These are phyloP conservation scores for Kokia cookei DNA, from an alignment of 441 rosid genomes.

Conservation along the genomic window DNA sequence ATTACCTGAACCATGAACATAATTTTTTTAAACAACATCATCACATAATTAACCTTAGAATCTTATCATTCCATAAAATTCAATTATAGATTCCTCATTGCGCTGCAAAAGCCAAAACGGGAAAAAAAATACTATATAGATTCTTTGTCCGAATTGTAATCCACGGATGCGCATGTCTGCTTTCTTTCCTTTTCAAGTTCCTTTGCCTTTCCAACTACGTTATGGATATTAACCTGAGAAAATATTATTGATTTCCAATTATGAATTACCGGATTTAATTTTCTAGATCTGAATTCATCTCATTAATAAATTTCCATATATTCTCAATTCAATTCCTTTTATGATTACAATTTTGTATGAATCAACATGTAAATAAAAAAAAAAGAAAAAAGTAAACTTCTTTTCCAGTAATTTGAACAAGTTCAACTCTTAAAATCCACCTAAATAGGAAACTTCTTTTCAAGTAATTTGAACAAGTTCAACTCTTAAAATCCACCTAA, in stretches of 20 bases:
- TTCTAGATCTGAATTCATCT: neutral
- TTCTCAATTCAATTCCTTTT: neutral
- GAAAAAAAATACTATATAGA: neutral
- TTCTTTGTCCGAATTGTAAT: neutral
- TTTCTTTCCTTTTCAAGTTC: neutral
- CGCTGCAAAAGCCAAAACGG: neutral
- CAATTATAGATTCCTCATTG: neutral
- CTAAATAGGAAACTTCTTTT: no score
- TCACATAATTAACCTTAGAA: neutral
- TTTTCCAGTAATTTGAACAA: no score
- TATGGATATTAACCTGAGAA: neutral
- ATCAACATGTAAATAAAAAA: no score
- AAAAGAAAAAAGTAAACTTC: no score
- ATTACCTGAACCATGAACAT: no score
- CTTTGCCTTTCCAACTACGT: conserved; percentile 20
- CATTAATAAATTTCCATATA: neutral
- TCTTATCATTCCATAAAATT: neutral
- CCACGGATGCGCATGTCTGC: neutral
- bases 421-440: no score
- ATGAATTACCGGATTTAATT: neutral
- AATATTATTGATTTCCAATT: neutral
- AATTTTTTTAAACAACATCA: no score
- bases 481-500: no score
- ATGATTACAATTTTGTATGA: no score
- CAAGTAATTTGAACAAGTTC: no score